A percentile compares a stretch with the other conserved stretches of the same genome.
phyloP scores from a whole-genome alignment of 257 asterid genomes.

The Nicotiana benthamiana region DNA sequence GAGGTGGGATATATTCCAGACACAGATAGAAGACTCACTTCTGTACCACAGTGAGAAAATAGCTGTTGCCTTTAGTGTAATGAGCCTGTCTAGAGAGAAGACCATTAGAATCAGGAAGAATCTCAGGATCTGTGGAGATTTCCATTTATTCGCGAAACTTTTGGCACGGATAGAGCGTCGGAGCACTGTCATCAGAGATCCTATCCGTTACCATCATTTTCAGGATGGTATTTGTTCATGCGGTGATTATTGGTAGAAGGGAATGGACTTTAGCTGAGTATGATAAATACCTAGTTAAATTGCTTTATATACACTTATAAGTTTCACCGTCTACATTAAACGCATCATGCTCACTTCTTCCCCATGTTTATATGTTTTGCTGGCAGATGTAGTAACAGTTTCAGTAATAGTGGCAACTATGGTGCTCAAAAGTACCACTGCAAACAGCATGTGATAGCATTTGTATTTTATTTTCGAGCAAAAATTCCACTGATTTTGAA shows the following conservation, averaged over 20 bases:
- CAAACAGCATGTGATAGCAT: neutral
- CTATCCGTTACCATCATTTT: conserved; percentile 88
- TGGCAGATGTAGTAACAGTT: neutral
- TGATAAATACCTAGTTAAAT: too few species aligned
- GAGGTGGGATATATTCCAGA: conserved; percentile 77
- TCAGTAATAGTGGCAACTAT: neutral
- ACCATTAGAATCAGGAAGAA: conserved; percentile 71
- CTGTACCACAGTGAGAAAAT: conserved; percentile 84
- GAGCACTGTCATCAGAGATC: conserved; percentile 74
- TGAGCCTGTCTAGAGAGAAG: conserved; percentile 56
- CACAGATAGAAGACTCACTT: conserved; percentile 75
- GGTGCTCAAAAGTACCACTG: neutral
- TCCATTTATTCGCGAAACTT: conserved; percentile 73
- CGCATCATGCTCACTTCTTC: neutral
- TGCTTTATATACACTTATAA: neutral
- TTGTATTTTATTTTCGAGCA: neutral
- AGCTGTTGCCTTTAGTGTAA: conserved; percentile 61
- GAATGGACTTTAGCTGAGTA: too few species aligned
- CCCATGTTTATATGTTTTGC: neutral
- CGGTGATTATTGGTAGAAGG: conserved; percentile 74
- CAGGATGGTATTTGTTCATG: conserved; percentile 74
- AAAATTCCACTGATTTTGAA: neutral
- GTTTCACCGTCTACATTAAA: neutral
- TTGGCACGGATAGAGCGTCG: conserved; percentile 54
- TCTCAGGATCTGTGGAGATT: conserved; percentile 85